phyloP scores from a whole-genome alignment of 495 filamentous ascomycete genomes.

The Penicillium fimorum region DNA sequence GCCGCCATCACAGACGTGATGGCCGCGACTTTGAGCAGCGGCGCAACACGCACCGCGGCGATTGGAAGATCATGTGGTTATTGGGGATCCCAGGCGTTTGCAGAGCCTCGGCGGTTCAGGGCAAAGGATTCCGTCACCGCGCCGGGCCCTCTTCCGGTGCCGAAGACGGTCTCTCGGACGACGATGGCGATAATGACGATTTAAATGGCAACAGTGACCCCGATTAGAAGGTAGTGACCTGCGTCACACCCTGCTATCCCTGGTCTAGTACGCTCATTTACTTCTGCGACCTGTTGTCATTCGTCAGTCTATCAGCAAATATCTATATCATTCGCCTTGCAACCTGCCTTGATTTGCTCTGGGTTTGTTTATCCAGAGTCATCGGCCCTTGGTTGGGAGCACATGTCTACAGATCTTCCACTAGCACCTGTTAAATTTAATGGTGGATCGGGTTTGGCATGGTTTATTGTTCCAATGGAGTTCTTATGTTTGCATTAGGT shows the following conservation, averaged over 20 bases:
- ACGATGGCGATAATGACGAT: constrained; percentile 53
- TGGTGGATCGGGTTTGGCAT: constrained; percentile 4
- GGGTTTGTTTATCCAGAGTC: constrained; percentile 2
- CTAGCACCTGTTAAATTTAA: constrained; percentile 1
- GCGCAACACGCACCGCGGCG: constrained; percentile 36
- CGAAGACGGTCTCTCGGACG: constrained; percentile 44
- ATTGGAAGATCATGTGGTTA: constrained; percentile 36
- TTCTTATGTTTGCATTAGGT: constrained; percentile 8
- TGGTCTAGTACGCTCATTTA: constrained; percentile 12
- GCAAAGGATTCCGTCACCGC: constrained; percentile 23
- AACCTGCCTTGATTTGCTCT: constrained; percentile 11
- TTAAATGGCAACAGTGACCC: constrained; percentile 15
- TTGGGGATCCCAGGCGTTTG: constrained; percentile 46
- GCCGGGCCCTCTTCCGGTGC: constrained; percentile 34
- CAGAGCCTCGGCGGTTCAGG: constrained; percentile 41
- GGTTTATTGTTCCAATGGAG: constrained; percentile 4
- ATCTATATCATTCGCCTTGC: constrained; percentile 16
- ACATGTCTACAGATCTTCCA: constrained; percentile 5
- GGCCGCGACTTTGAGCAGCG: constrained; percentile 43
- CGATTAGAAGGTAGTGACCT: constrained; percentile 32
- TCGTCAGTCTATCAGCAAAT: constrained; percentile 7
- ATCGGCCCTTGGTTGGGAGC: background rate
- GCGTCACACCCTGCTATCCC: constrained; percentile 28
- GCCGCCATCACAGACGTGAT: constrained; percentile 42
- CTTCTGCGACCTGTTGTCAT: constrained; percentile 16